These are phyloP conservation scores for Aspergillus cristatus DNA, from an alignment of 495 filamentous ascomycete genomes.

Conservation along the genomic window DNA sequence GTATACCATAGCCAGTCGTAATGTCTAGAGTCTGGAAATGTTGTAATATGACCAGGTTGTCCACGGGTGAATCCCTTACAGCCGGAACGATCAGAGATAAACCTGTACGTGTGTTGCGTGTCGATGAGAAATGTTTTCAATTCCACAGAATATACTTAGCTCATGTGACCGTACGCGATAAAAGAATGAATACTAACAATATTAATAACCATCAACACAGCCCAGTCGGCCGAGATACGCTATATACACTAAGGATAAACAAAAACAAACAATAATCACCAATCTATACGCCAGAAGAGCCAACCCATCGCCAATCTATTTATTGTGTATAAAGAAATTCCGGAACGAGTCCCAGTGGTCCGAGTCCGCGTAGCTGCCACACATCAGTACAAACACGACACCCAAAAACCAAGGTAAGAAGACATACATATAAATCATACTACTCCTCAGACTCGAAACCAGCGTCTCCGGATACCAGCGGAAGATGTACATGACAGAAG, in stretches of 20 bases:
- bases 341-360: constrained; percentile 77
- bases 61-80: too few relatives aligned
- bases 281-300: constrained; percentile 25
- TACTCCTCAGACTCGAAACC: constrained; percentile 82
- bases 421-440: constrained; percentile 96
- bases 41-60: too few relatives aligned
- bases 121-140: too few relatives aligned
- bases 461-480: constrained; percentile 82
- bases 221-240: neutral
- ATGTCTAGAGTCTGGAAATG: too few relatives aligned
- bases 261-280: constrained; percentile 8
- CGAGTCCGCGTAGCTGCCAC: constrained; percentile 54
- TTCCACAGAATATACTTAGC: too few relatives aligned
- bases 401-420: constrained; percentile 2
- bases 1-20: too few relatives aligned
- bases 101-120: too few relatives aligned
- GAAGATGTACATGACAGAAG: constrained; percentile 90
- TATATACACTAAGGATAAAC: constrained; percentile 1
- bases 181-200: too few relatives aligned
- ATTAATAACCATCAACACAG: too few relatives aligned
- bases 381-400: constrained; percentile 1
- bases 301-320: constrained; percentile 37
- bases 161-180: too few relatives aligned
- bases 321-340: constrained; percentile 76
- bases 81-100: too few relatives aligned